Percentiles rank a stretch among this genome's conserved stretches.
These are phyloP conservation scores for Aplosporella prunicola DNA, from an alignment of 2,329 filamentous ascomycete genomes.

Conservation along the genomic window DNA sequence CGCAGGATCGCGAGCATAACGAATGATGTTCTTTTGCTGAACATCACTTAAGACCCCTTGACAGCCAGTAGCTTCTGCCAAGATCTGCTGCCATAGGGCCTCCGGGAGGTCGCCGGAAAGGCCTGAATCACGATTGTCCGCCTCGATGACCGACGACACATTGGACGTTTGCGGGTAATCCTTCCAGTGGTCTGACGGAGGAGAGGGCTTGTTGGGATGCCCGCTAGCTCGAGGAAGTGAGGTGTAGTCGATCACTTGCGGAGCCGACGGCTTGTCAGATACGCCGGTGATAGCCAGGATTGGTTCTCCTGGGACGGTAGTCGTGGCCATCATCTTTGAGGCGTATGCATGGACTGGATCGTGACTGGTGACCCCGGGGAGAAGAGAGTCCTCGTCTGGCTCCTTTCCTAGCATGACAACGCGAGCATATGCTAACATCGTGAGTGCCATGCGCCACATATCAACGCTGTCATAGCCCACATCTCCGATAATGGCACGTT, in stretches of 20 bases:
- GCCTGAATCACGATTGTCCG: constrained; percentile 14
- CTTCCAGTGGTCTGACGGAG: not conserved
- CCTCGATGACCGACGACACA: not conserved
- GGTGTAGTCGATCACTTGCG: not conserved
- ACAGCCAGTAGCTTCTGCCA: constrained; percentile 16
- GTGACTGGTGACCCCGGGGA: constrained; percentile 1
- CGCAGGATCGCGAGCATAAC: constrained; percentile 24
- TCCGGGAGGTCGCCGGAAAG: constrained; percentile 22
- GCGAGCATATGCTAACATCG: constrained; percentile 22
- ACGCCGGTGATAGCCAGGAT: not conserved
- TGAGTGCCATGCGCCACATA: constrained; percentile 30
- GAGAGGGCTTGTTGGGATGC: not conserved
- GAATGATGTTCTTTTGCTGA: constrained; percentile 23
- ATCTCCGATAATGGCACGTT: constrained; percentile 29
- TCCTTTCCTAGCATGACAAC: constrained; percentile 16
- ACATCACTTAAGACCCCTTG: constrained; percentile 21
- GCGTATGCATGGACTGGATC: constrained; percentile 5
- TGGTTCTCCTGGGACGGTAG: not conserved
- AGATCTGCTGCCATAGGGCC: constrained; percentile 23
- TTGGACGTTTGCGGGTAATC: not conserved
- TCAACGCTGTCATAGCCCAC: constrained; percentile 23
- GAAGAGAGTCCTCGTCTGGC: constrained; percentile 3
- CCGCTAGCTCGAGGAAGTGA: not conserved
- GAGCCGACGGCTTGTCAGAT: not conserved
- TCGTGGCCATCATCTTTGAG: not conserved